A percentile compares a stretch with the other conserved stretches of the same genome.
These are phyloP conservation scores for Rhinocladiella mackenziei DNA, from an alignment of 2,329 filamentous ascomycete genomes.

Conservation along the genomic window DNA sequence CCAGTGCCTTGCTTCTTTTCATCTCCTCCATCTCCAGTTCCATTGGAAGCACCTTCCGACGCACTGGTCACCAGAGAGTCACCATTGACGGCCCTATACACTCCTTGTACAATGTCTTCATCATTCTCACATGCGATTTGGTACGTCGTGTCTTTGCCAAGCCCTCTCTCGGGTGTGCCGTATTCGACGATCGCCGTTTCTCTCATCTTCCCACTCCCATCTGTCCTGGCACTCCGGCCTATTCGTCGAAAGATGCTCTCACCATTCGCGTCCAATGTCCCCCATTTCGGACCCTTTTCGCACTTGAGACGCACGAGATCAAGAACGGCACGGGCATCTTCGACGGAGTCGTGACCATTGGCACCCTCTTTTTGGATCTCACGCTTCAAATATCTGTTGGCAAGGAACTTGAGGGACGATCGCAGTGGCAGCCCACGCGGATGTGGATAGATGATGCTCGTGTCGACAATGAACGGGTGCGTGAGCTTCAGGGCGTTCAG, in stretches of 20 bases:
- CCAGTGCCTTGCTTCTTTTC: not conserved
- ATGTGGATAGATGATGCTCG: conserved; percentile 83
- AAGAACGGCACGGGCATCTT: conserved; percentile 86
- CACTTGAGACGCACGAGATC: conserved; percentile 95
- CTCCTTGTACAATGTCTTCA: conserved; percentile 53
- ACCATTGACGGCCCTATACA: conserved; percentile 36
- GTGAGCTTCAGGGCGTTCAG: conserved; percentile 78
- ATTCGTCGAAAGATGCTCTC: conserved; percentile 90
- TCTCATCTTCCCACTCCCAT: conserved; percentile 32
- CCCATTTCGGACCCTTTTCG: conserved; percentile 85
- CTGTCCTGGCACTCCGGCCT: conserved; percentile 49
- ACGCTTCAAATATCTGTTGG: conserved; percentile 76
- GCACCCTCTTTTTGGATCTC: conserved; percentile 81
- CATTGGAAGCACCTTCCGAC: not conserved
- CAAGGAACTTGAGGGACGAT: conserved; percentile 82
- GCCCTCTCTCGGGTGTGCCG: conserved; percentile 68
- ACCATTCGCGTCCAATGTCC: conserved; percentile 68
- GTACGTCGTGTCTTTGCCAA: conserved; percentile 54
- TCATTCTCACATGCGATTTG: conserved; percentile 57
- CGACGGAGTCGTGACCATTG: conserved; percentile 82
- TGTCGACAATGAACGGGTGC: conserved; percentile 92
- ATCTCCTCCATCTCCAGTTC: not conserved
- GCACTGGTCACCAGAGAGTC: not conserved
- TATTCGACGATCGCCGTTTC: conserved; percentile 72
- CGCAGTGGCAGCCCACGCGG: conserved; percentile 85